A percentile compares a stretch with the other conserved stretches of the same genome.
Evolutionary conservation across 116 monocot genomes (phyloP).

Genomic region (Iris pallida): DNA sequence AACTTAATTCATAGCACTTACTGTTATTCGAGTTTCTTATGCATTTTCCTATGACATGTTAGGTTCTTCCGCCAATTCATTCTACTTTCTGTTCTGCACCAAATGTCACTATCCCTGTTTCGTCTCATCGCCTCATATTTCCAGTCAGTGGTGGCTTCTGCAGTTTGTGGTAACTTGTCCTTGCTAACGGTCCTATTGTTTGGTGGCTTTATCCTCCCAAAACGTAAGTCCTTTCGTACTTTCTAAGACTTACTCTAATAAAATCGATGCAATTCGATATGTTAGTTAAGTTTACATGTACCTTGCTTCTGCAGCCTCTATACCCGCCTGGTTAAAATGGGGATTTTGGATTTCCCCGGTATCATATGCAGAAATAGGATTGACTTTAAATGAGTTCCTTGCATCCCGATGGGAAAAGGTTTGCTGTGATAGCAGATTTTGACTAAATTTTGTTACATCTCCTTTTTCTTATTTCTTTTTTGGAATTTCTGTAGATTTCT

Average conservation of each 20-base stretch:
- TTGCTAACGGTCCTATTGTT: slow-evolving; percentile 22
- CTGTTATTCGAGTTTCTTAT: slow-evolving; percentile 46
- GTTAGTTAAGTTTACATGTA: too few relatives aligned
- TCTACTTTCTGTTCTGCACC: slow-evolving; percentile 36
- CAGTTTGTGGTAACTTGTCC: slow-evolving; percentile 6
- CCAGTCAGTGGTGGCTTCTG: slow-evolving; percentile 19
- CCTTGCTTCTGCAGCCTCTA: slow-evolving; percentile 37
- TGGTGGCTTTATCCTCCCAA: slow-evolving; percentile 43
- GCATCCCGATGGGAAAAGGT: slow-evolving; percentile 88
- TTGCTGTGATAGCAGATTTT: slow-evolving; percentile 39
- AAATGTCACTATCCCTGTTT: slow-evolving; percentile 35
- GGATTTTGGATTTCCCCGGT: slow-evolving; percentile 86
- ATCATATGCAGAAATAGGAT: slow-evolving; percentile 67
- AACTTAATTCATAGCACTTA: not conserved
- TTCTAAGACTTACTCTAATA: too few relatives aligned
- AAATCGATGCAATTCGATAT: too few relatives aligned
- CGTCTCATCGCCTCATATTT: slow-evolving; percentile 35
- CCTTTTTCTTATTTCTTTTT: slow-evolving; percentile 33
- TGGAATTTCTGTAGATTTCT: slow-evolving; percentile 26
- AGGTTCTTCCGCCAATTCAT: slow-evolving; percentile 55
- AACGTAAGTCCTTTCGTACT: slow-evolving; percentile 17
- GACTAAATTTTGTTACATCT: slow-evolving; percentile 47
- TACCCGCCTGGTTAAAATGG: slow-evolving; percentile 79
- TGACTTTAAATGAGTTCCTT: slow-evolving; percentile 78
- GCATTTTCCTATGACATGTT: slow-evolving; percentile 34